phyloP scores from a whole-genome alignment of 2,329 filamentous ascomycete species.

The Venturia asperata region DNA sequence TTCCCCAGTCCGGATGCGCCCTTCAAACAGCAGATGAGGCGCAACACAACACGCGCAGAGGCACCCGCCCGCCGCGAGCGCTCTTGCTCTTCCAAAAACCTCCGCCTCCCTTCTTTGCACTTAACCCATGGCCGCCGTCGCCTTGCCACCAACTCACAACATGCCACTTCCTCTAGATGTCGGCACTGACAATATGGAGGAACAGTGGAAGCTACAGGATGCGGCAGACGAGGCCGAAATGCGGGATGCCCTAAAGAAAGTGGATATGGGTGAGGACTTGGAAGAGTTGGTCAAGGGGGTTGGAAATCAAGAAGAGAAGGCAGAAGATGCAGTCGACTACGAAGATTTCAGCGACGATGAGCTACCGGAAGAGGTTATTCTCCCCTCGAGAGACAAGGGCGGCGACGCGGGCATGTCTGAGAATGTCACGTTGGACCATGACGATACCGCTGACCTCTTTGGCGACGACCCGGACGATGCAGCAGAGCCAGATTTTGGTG shows the following conservation, averaged over 20 bases:
- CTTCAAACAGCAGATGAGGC: slow-evolving; percentile 1
- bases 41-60: slow-evolving; percentile 13
- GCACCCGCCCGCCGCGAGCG: slow-evolving; percentile 9
- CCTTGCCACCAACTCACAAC: slow-evolving; percentile 7
- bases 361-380: slow-evolving; percentile 65
- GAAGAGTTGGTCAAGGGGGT: background rate
- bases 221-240: slow-evolving; percentile 15
- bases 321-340: slow-evolving; percentile 84
- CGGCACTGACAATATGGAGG: slow-evolving; percentile 1
- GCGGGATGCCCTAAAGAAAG: background rate
- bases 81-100: background rate
- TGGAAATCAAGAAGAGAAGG: slow-evolving; percentile 57
- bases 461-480: slow-evolving; percentile 44
- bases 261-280: background rate
- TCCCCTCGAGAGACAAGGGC: background rate
- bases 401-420: slow-evolving; percentile 15
- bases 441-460: slow-evolving; percentile 59
- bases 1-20: background rate
- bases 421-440: slow-evolving; percentile 46
- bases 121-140: slow-evolving; percentile 1
- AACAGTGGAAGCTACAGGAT: background rate
- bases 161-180: slow-evolving; percentile 16
- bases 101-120: background rate
- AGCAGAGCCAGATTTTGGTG: slow-evolving; percentile 44
- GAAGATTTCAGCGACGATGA: slow-evolving; percentile 91